A percentile compares a stretch with the other conserved stretches of the same genome.
Conservation (phyloP, 108 stramenopile species). For the Cyclotella cryptica region DNA sequence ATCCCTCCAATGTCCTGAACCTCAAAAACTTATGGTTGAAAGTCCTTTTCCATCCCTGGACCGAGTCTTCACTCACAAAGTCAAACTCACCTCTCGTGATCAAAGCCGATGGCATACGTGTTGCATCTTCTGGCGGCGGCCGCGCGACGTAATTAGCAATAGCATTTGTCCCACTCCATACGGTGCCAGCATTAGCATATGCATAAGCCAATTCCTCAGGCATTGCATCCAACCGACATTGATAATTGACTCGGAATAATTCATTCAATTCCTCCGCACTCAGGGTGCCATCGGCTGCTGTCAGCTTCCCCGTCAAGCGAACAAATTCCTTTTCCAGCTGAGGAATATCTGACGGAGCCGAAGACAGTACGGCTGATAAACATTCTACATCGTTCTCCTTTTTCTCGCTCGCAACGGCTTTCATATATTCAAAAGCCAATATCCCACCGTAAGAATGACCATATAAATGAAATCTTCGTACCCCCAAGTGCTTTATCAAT, state of each 20-base stretch:
- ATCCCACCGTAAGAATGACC: slow-evolving; percentile 74
- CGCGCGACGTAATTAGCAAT: slow-evolving; percentile 59
- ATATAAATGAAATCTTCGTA: slow-evolving; percentile 68
- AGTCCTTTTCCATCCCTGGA: slow-evolving; percentile 57
- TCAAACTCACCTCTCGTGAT: slow-evolving; percentile 63
- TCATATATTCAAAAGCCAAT: slow-evolving; percentile 72
- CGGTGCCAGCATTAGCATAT: slow-evolving; percentile 61
- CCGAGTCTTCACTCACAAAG: slow-evolving; percentile 60
- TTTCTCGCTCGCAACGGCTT: slow-evolving; percentile 27
- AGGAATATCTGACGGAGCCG: slow-evolving; percentile 57
- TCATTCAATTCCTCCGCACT: slow-evolving; percentile 37
- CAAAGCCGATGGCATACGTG: slow-evolving; percentile 39
- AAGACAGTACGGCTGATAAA: slow-evolving; percentile 62
- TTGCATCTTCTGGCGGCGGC: slow-evolving; percentile 28
- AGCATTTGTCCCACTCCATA: slow-evolving; percentile 64
- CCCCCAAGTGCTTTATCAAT: slow-evolving; percentile 51
- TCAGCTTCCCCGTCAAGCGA: slow-evolving; percentile 44
- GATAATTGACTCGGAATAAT: slow-evolving; percentile 62
- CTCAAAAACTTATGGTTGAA: slow-evolving; percentile 53
- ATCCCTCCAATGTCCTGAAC: slow-evolving; percentile 44
- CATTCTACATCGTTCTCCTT: slow-evolving; percentile 30
- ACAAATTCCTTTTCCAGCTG: slow-evolving; percentile 46
- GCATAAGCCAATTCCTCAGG: slow-evolving; percentile 64
- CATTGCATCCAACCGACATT: slow-evolving; percentile 60
- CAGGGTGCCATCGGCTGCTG: slow-evolving; percentile 22